Base-by-base conservation (phyloP, 192 early-diverging fungal genomes). In the Endogone sp. region DNA sequence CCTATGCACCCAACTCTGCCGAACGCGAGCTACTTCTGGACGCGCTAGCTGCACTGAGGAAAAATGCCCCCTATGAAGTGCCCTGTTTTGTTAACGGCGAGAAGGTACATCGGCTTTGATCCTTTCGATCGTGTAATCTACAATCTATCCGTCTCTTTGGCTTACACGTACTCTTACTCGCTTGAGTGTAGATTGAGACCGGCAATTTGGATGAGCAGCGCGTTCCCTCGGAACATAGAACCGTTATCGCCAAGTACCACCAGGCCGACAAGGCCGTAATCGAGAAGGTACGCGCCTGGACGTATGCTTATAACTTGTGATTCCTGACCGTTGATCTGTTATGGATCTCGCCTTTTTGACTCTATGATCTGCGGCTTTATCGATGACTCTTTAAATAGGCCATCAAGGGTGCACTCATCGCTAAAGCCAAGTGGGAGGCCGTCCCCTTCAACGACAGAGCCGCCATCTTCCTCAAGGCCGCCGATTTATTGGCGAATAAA, bases 401-500 rank as follows among this genome's bases (percentile, higher is more conserved):
- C 29, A 97, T 99, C 70, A 88, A 91, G 65, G 91, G 89, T 61
- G 92, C 95, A 20, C 81, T 97, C 63, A 81, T 73, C 23, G 95
- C 93, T 64, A 94, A 95, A 81, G 78, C 83, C 64, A 84, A 81
- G 54, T 99, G 97, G 97, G 97, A 97, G 80, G 81, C 87, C 62
- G 88, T 96, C 85, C 93, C 94, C 25, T 92, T 96, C 81, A 91
- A 87, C 78, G 97, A 97, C 72, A 93, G 97, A 67, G 89, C 90
- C 71, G 92, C 95, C 56, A 93, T 99, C 77, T 97, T 99, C 84
- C 82, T 99, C 75, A 95, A 96, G 81, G 95, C 97, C n/a, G 97
- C 97, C 65, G 97, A 99, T 77, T 80, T 99, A 60, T 75, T 95
- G 9, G 65, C 93, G 23, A 81, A 76, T 73, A 99, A 99, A 81